These are phyloP conservation scores for Streptanthus diversifolius DNA, from an alignment of 345 rosid genomes.

Conservation along the genomic window DNA sequence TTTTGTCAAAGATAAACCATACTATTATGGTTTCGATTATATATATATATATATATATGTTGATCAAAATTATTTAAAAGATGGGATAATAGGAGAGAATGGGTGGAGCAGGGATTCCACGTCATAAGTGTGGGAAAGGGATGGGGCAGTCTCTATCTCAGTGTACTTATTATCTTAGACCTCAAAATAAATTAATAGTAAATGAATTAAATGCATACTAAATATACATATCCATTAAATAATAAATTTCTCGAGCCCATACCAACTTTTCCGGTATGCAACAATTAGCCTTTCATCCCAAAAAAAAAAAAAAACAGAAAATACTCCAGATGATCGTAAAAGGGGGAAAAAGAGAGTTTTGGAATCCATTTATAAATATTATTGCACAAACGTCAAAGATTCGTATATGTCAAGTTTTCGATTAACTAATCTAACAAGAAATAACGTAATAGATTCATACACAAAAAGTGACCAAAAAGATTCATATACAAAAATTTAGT, in stretches of 20 bases:
- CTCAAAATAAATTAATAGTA: constrained; percentile 1
- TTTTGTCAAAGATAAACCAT: constrained; percentile 2
- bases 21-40: constrained; percentile 7
- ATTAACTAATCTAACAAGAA: no score
- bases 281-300: no score
- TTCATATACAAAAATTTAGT: no score
- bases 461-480: no score
- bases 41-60: not conserved
- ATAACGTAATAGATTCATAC: no score
- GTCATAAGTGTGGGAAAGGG: constrained; percentile 56
- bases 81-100: constrained; percentile 46
- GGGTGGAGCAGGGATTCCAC: constrained; percentile 82
- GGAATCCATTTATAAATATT: not conserved
- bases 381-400: no score
- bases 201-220: constrained; percentile 5
- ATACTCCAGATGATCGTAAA: constrained; percentile 9
- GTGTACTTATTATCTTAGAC: constrained; percentile 46
- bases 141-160: constrained; percentile 51
- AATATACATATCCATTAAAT: constrained; percentile 14
- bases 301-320: no score
- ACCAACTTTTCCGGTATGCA: constrained; percentile 4
- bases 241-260: constrained; percentile 17
- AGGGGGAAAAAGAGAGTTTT: not conserved
- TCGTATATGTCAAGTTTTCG: no score
- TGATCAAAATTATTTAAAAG: not conserved